These are phyloP conservation scores for Paramecium primaurelia DNA, from an alignment of 73 alveolate species.

Conservation along the genomic window DNA sequence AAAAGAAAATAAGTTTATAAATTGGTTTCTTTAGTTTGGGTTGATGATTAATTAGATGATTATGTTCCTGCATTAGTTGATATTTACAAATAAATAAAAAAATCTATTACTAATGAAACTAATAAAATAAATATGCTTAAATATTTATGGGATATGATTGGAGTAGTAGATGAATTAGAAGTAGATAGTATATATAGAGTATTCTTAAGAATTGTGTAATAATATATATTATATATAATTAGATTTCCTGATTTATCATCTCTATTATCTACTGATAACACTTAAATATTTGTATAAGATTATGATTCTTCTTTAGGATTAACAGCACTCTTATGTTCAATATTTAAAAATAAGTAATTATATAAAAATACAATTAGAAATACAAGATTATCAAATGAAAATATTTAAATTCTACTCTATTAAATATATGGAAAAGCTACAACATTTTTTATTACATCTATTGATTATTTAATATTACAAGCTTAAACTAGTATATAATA, in stretches of 20 bases:
- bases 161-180: conserved; percentile 14
- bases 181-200: conserved; percentile 6
- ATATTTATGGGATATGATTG: conserved; percentile 43
- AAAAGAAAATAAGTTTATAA: neutral
- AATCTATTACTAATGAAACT: neutral
- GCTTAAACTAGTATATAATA: neutral
- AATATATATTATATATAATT: neutral
- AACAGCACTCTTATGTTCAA: neutral
- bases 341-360: conserved; percentile 16
- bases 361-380: neutral
- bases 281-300: neutral
- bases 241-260: neutral
- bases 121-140: conserved; percentile 19
- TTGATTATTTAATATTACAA: neutral
- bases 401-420: neutral
- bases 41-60: conserved; percentile 31
- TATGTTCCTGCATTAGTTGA: conserved; percentile 19
- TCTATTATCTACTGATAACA: neutral
- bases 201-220: conserved; percentile 30
- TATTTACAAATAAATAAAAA: conserved; percentile 23
- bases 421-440: conserved; percentile 26
- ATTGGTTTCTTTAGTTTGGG: conserved; percentile 24
- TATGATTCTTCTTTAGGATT: conserved; percentile 21
- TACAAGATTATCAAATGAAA: conserved; percentile 26
- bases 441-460: neutral